Evolutionary conservation across 345 rosid species (phyloP).

Genomic region (Dimocarpus longan): DNA sequence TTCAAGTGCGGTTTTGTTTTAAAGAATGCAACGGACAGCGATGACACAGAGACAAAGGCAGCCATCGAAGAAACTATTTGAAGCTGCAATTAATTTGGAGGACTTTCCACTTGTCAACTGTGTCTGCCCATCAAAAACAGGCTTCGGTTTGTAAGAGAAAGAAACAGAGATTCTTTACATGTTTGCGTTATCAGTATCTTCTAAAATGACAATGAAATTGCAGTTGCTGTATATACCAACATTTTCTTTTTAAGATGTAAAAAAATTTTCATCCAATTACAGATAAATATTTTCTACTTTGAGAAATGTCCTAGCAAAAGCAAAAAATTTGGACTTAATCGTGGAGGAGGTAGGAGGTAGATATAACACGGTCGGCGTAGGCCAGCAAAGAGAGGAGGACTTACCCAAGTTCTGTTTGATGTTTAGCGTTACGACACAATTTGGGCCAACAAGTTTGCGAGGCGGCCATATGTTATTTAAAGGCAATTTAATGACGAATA

Average conservation of each 20-base stretch:
- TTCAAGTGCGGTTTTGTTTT: constrained; percentile 37
- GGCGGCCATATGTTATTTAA: too few species aligned
- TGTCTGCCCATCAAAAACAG: constrained; percentile 3
- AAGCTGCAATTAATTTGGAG: not conserved
- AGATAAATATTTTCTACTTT: too few species aligned
- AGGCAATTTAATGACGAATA: too few species aligned
- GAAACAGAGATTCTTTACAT: not conserved
- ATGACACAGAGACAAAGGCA: constrained; percentile 38
- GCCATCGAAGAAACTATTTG: constrained; percentile 42
- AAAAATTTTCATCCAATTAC: too few species aligned
- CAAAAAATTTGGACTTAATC: not conserved
- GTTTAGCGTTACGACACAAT: not conserved
- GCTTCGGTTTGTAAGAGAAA: not conserved
- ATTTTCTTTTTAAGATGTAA: too few species aligned
- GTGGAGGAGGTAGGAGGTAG: too few species aligned
- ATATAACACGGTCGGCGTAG: not conserved
- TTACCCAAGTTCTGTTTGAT: constrained; percentile 15
- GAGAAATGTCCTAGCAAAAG: too few species aligned
- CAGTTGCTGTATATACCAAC: not conserved
- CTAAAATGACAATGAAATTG: not conserved
- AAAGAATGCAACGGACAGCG: constrained; percentile 31
- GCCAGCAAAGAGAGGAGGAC: constrained; percentile 14
- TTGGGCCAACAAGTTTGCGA: not conserved
- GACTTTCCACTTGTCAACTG: not conserved
- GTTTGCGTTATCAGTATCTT: not conserved